Evolutionary conservation across 805 yeast species (phyloP).

Genomic region (Metschnikowia peoriensis): DNA sequence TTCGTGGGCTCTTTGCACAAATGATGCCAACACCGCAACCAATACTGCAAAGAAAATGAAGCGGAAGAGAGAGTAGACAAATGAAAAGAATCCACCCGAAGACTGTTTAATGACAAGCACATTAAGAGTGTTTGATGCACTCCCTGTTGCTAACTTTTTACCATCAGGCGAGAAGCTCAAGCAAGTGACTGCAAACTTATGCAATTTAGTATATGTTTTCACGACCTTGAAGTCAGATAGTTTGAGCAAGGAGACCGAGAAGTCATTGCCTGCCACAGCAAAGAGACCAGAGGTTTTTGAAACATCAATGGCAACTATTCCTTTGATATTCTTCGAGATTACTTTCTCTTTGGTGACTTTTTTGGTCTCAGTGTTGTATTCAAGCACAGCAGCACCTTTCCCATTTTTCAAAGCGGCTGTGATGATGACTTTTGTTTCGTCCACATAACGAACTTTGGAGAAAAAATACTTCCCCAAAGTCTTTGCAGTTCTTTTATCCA

Average conservation of each 20-base stretch:
- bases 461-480: slow-evolving; percentile 29
- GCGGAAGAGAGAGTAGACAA: slow-evolving; percentile 33
- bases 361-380: slow-evolving; percentile 43
- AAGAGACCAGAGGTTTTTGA: slow-evolving; percentile 43
- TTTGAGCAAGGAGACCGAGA: slow-evolving; percentile 58
- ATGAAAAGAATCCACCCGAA: slow-evolving; percentile 26
- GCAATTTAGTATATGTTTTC: slow-evolving; percentile 58
- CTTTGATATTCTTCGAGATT: slow-evolving; percentile 49
- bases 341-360: slow-evolving; percentile 41
- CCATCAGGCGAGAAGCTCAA: slow-evolving; percentile 71
- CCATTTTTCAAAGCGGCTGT: slow-evolving; percentile 31
- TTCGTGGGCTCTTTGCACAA: slow-evolving; percentile 35
- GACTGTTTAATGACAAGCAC: slow-evolving; percentile 31
- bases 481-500: slow-evolving; percentile 18
- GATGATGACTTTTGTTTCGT: slow-evolving; percentile 30
- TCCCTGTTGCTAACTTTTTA: slow-evolving; percentile 61
- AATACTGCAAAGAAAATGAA: slow-evolving; percentile 33
- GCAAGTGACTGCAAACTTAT: slow-evolving; percentile 74
- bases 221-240: slow-evolving; percentile 50
- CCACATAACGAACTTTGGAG: slow-evolving; percentile 44
- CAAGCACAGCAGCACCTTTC: slow-evolving; percentile 42
- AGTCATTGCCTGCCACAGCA: slow-evolving; percentile 64
- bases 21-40: slow-evolving; percentile 30
- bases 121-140: slow-evolving; percentile 73
- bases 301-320: slow-evolving; percentile 51